A percentile compares a stretch with the other conserved stretches of the same genome.
Evolutionary conservation across 164 flowering plant genomes (phyloP).

Genomic region (Chimonanthus praecox): DNA sequence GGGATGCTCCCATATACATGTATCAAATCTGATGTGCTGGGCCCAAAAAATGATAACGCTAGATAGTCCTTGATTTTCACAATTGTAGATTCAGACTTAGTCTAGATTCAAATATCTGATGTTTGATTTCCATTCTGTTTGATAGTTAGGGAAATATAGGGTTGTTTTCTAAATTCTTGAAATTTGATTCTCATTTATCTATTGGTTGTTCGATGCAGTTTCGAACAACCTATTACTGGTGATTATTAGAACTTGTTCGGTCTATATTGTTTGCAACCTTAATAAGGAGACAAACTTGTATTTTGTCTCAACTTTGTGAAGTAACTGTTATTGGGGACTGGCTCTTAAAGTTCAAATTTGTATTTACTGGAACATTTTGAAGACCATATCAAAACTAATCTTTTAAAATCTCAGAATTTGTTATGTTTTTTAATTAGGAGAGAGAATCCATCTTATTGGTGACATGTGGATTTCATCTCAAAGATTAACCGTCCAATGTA

Average conservation of each 20-base stretch:
- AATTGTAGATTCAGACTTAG: too few relatives aligned
- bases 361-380: neutral
- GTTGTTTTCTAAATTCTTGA: neutral
- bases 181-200: neutral
- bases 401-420: neutral
- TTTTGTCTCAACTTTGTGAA: neutral
- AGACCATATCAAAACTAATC: neutral
- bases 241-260: neutral
- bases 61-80: too few relatives aligned
- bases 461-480: neutral
- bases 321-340: neutral
- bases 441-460: neutral
- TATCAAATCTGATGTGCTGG: too few relatives aligned
- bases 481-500: neutral
- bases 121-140: too few relatives aligned
- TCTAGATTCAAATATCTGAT: too few relatives aligned
- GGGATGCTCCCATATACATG: too few relatives aligned
- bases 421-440: neutral
- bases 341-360: neutral
- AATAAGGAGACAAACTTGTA: neutral
- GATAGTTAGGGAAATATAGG: neutral
- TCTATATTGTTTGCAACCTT: too few relatives aligned
- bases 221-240: neutral
- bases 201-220: neutral
- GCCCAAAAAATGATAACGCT: too few relatives aligned